Conservation (phyloP, 345 rosid genomes). For the Rhodamnia rubescens region DNA sequence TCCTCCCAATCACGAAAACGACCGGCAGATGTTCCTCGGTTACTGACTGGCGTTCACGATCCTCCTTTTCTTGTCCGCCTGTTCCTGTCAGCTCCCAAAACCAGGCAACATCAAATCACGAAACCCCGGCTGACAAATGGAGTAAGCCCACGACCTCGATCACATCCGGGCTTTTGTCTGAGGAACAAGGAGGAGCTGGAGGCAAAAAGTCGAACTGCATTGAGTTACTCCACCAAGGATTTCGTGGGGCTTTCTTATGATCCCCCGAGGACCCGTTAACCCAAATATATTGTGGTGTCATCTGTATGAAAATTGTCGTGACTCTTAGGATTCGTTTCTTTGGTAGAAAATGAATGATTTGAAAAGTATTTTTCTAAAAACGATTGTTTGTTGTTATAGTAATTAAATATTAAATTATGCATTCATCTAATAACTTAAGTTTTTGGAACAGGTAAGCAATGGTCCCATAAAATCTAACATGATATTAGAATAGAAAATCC, state of each 20-base stretch:
- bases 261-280: no score
- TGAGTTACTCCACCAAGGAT: not conserved
- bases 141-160: not conserved
- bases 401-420: no score
- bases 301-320: no score
- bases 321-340: no score
- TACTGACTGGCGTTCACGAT: not conserved
- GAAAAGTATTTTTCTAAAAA: no score
- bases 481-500: rapidly evolving
- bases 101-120: not conserved
- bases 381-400: no score
- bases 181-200: not conserved
- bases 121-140: not conserved
- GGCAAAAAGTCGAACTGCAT: not conserved
- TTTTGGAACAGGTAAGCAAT: no score
- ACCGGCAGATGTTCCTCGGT: not conserved
- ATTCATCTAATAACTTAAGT: no score
- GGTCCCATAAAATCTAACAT: no score
- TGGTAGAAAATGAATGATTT: no score
- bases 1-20: not conserved
- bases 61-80: not conserved
- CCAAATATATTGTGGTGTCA: no score
- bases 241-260: not conserved
- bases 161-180: not conserved
- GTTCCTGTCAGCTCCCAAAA: not conserved